phyloP scores from a whole-genome alignment of 805 yeast species.

The Dipodascus albidus region DNA sequence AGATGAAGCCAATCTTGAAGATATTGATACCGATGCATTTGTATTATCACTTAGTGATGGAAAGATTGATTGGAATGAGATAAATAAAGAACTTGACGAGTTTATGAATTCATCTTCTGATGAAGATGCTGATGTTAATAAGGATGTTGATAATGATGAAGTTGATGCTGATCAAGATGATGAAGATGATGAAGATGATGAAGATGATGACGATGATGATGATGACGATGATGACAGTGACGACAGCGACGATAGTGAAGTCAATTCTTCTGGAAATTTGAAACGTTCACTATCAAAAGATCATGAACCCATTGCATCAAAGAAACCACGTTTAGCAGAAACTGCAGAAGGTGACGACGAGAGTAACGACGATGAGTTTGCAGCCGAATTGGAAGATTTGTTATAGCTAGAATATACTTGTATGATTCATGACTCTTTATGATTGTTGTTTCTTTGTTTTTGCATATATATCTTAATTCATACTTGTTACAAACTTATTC shows the following conservation, averaged over 20 bases:
- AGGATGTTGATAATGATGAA: conserved; percentile 15
- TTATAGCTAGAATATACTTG: neutral
- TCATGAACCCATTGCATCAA: neutral
- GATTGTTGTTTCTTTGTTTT: neutral
- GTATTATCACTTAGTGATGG: conserved; percentile 18
- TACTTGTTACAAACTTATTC: neutral
- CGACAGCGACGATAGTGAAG: conserved; percentile 10
- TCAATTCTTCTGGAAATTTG: conserved; percentile 6
- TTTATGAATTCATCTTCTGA: conserved; percentile 26
- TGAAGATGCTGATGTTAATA: conserved; percentile 22
- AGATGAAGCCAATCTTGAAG: conserved; percentile 26
- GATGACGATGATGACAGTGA: conserved; percentile 10
- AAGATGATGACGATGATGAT: conserved; percentile 11
- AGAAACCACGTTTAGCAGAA: conserved; percentile 9
- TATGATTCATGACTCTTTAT: conserved; percentile 1
- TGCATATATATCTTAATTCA: neutral
- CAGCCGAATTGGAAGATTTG: conserved; percentile 19
- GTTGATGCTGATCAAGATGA: conserved; percentile 24
- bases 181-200: conserved; percentile 13
- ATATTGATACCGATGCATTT: conserved; percentile 31
- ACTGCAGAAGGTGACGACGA: conserved; percentile 10
- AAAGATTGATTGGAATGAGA: conserved; percentile 37
- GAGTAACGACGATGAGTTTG: conserved; percentile 20
- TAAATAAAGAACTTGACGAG: conserved; percentile 45
- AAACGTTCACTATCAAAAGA: conserved; percentile 1